Evolutionary conservation across 2,329 filamentous ascomycete species (phyloP).

Genomic region (Aspergillus tamarii): DNA sequence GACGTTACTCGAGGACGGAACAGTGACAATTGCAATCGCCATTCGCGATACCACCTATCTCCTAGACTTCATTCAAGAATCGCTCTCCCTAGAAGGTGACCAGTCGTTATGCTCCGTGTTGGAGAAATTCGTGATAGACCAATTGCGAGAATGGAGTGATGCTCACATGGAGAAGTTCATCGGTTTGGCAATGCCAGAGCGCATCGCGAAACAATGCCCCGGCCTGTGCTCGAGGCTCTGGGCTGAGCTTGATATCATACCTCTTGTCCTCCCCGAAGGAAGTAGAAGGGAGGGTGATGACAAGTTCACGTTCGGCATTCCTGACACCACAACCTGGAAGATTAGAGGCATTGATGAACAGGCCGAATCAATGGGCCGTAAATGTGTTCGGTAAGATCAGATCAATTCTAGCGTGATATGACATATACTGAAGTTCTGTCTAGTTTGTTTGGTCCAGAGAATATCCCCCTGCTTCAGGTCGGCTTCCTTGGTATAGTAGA

Average conservation of each 20-base stretch:
- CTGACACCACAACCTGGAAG: conserved; percentile 47
- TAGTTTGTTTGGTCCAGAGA: conserved; percentile 72
- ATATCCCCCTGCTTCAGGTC: conserved; percentile 68
- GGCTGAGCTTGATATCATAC: conserved; percentile 75
- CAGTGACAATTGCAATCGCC: conserved; percentile 66
- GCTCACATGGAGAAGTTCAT: conserved; percentile 74
- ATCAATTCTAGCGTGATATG: not conserved
- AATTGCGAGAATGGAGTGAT: conserved; percentile 63
- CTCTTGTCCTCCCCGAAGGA: conserved; percentile 61
- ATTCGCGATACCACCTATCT: conserved; percentile 76
- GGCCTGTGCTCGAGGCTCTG: conserved; percentile 71
- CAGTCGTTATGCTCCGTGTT: conserved; percentile 50
- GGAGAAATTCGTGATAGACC: conserved; percentile 62
- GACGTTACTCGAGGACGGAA: conserved; percentile 41
- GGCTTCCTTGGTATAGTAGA: conserved; percentile 70
- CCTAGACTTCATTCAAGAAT: conserved; percentile 69
- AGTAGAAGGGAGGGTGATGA: conserved; percentile 18
- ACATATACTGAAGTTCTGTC: conserved; percentile 18
- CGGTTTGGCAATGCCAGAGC: conserved; percentile 69
- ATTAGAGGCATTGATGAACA: conserved; percentile 73
- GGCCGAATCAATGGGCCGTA: conserved; percentile 78
- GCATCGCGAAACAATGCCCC: conserved; percentile 64
- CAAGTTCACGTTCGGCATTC: conserved; percentile 28
- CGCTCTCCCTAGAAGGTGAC: conserved; percentile 53
- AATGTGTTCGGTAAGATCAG: conserved; percentile 66